Evolutionary conservation across 352 stramenopile genomes (phyloP).

Genomic region (Globisporangium megalacanthum): DNA sequence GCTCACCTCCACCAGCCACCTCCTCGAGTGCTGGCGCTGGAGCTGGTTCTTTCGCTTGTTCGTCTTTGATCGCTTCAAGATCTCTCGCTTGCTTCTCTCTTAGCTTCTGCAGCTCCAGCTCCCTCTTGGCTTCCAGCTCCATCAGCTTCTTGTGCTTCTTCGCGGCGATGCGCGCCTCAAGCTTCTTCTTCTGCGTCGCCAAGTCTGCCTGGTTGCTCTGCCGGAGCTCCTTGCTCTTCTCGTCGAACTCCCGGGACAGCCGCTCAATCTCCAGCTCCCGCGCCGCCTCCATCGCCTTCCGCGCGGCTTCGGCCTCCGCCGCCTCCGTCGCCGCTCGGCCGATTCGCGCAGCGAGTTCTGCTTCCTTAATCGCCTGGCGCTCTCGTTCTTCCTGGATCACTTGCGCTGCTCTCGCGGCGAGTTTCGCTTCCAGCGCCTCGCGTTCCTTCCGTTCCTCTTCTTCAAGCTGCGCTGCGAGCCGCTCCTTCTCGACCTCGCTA

Average conservation of each 20-base stretch:
- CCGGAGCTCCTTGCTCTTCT: slow-evolving; percentile 48
- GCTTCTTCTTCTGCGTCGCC: slow-evolving; percentile 55
- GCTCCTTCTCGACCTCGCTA: slow-evolving; percentile 20
- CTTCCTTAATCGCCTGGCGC: slow-evolving; percentile 45
- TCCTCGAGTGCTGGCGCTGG: slow-evolving; percentile 17
- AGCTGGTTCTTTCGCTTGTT: slow-evolving; percentile 23
- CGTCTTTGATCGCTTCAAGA: slow-evolving; percentile 25
- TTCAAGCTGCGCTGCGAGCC: slow-evolving; percentile 20
- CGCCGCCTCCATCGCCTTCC: slow-evolving; percentile 40
- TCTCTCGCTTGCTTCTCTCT: slow-evolving; percentile 38
- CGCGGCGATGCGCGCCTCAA: slow-evolving; percentile 62
- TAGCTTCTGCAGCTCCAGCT: slow-evolving; percentile 45
- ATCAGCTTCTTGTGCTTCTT: slow-evolving; percentile 76
- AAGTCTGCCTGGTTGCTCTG: slow-evolving; percentile 55
- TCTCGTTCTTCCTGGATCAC: slow-evolving; percentile 49
- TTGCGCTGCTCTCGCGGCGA: slow-evolving; percentile 24
- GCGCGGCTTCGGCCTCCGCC: slow-evolving; percentile 28
- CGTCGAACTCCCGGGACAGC: slow-evolving; percentile 57
- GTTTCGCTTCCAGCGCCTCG: slow-evolving; percentile 21
- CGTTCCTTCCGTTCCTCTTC: slow-evolving; percentile 28
- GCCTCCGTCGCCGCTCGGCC: slow-evolving; percentile 31
- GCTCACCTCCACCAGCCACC: neutral
- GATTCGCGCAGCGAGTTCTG: slow-evolving; percentile 31
- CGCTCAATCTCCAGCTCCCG: slow-evolving; percentile 49
- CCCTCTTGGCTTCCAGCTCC: slow-evolving; percentile 65